These are phyloP conservation scores for Colletotrichum sp. DNA, from an alignment of 2,329 filamentous ascomycete genomes.

Conservation along the genomic window DNA sequence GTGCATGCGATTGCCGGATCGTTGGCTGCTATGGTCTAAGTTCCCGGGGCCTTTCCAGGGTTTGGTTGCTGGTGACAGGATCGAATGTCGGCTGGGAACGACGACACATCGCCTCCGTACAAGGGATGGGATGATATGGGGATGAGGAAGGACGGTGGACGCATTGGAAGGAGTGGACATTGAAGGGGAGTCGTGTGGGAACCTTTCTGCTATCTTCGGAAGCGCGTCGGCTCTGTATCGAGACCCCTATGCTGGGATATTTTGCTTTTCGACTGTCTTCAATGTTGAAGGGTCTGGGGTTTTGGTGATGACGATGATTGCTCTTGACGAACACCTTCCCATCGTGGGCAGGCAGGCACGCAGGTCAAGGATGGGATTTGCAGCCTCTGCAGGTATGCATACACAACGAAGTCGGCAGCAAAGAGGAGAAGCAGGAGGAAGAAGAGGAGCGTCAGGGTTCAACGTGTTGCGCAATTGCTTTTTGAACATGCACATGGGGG, in stretches of 20 bases:
- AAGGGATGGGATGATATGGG: background rate
- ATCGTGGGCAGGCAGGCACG: background rate
- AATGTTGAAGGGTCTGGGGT: background rate
- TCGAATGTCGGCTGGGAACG: background rate
- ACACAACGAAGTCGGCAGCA: background rate
- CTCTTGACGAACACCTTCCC: background rate
- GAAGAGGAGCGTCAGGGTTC: background rate
- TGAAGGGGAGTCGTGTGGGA: background rate
- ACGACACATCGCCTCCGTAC: background rate
- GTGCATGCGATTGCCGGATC: constrained; percentile 15
- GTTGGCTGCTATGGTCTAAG: background rate
- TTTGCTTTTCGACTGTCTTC: constrained; percentile 7
- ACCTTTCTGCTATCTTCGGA: background rate
- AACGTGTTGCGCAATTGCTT: background rate
- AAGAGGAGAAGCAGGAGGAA: background rate
- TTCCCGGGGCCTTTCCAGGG: background rate
- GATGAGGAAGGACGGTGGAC: background rate
- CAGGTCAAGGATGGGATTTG: background rate
- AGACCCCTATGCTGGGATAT: background rate
- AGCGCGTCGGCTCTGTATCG: background rate
- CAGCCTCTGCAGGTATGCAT: background rate
- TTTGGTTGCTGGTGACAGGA: background rate
- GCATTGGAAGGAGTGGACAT: background rate
- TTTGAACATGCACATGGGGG: background rate
- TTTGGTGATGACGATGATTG: background rate